Evolutionary conservation across 208 protist genomes (phyloP), one percentile per base, ranked within the genome.

Genomic region (Crithidia thermophila): DNA sequence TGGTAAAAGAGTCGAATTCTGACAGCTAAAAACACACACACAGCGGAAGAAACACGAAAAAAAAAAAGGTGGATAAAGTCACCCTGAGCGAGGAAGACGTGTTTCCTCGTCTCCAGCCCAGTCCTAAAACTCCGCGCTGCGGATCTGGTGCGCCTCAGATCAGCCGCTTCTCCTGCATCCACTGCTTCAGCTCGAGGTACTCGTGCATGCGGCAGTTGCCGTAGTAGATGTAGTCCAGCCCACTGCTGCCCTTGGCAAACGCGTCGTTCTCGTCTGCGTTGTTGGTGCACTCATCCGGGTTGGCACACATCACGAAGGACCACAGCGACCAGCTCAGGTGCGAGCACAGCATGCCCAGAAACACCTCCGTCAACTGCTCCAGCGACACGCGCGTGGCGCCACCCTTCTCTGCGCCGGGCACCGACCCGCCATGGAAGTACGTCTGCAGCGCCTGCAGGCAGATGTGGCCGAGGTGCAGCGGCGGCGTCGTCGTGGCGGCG

Each of bases 271-370:
- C 58, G 31, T 79, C 69, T 1, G 70, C 57, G 64, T 92, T 83
- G 65, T 80, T 82, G 8, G 79, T 85, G 53, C 63, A 75, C 23
- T 67, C 69, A 49, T 94, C 84, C 0, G 76, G 72, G 51, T 88
- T 79, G 60, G 73, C 88, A 28, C 68, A 85, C 78, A 94, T 79
- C 45, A 87, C 84, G 36, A 91, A 82, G 27, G 86, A 81, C 87
- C 89, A 94, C 43, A 93, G 61, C 6, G 86, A 77, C 87, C 89
- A 94, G 69, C 82, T 74, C 30, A 94, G 63, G 55, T 94, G 85
- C 27, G 86, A 81, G 31, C 74, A 78, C 56, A 94, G 76, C 72
- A 90, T 94, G 53, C 89, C 89, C 16, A 94, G 79, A 43, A 94
- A 78, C 51, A 90, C 70, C 56, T 94, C 83, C 6, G 50, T 62